phyloP scores from a whole-genome alignment of 129 eudicot species.

The Saposhnikovia divaricata region DNA sequence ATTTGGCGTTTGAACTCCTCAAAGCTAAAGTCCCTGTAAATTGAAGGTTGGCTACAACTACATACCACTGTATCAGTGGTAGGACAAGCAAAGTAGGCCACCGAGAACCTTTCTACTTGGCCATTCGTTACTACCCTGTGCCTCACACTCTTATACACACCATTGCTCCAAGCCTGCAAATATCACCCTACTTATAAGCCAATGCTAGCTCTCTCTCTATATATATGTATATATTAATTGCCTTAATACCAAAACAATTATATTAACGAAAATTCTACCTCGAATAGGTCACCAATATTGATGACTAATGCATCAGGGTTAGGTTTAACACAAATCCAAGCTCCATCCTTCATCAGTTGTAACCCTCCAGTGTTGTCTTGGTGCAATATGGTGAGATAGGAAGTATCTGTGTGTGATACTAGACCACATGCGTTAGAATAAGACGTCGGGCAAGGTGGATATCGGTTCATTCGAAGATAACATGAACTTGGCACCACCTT shows the following conservation, averaged over 20 bases:
- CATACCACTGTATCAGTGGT: slow-evolving; percentile 44
- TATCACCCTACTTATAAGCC: background rate
- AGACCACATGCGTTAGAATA: slow-evolving; percentile 4
- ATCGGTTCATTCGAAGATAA: slow-evolving; percentile 22
- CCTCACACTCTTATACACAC: slow-evolving; percentile 65
- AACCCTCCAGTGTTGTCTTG: slow-evolving; percentile 78
- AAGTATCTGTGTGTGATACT: slow-evolving; percentile 81
- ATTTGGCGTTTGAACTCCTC: slow-evolving; percentile 65
- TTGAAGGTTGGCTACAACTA: slow-evolving; percentile 36
- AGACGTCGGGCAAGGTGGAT: slow-evolving; percentile 16
- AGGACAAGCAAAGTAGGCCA: slow-evolving; percentile 73
- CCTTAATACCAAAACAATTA: too few species aligned
- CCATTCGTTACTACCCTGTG: slow-evolving; percentile 65
- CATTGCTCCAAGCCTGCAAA: slow-evolving; percentile 87
- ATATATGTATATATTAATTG: too few species aligned
- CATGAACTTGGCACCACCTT: slow-evolving; percentile 12
- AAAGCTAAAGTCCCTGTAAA: slow-evolving; percentile 59
- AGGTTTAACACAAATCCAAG: slow-evolving; percentile 80
- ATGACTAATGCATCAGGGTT: slow-evolving; percentile 55
- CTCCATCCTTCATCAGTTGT: slow-evolving; percentile 62
- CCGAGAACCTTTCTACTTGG: slow-evolving; percentile 40
- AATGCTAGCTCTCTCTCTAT: background rate
- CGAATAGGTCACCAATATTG: slow-evolving; percentile 65
- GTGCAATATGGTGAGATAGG: slow-evolving; percentile 65
- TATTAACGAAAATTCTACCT: background rate